These are phyloP conservation scores for Tetrapisispora iriomotensis DNA, from an alignment of 805 yeast species.

Conservation along the genomic window DNA sequence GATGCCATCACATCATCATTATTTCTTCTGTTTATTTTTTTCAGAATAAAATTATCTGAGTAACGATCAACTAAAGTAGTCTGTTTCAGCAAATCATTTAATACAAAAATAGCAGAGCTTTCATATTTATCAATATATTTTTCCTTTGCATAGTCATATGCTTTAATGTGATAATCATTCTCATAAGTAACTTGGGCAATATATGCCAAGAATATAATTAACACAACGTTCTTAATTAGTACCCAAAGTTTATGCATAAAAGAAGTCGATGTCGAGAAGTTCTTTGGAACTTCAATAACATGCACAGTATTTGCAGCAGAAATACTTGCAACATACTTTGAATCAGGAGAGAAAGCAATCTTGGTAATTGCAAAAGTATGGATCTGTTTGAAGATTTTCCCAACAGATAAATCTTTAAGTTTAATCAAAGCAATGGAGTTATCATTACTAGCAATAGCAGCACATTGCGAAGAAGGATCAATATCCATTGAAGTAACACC, in stretches of 20 bases:
- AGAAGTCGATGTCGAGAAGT: conserved; percentile 31
- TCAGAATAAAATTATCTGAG: background rate
- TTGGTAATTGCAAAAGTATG: conserved; percentile 75
- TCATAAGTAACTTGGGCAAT: conserved; percentile 18
- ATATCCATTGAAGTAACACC: conserved; percentile 49
- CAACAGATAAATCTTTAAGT: conserved; percentile 39
- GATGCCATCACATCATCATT: background rate
- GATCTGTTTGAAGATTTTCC: conserved; percentile 46
- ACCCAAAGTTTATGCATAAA: conserved; percentile 15
- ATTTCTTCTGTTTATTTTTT: background rate
- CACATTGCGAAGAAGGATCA: conserved; percentile 24
- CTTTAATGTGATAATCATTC: conserved; percentile 17
- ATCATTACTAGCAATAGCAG: conserved; percentile 44
- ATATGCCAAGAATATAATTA: conserved; percentile 19
- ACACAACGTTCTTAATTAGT: conserved; percentile 18
- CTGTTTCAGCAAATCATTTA: conserved; percentile 9
- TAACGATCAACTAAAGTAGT: conserved; percentile 8
- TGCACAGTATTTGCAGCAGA: conserved; percentile 70
- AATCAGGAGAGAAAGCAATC: conserved; percentile 59
- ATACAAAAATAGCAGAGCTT: conserved; percentile 7
- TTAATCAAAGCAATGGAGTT: conserved; percentile 52
- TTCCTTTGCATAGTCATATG: conserved; percentile 10
- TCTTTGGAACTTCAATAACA: conserved; percentile 49
- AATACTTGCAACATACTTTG: conserved; percentile 55
- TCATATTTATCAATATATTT: conserved; percentile 10